phyloP scores from a whole-genome alignment of 2,329 filamentous ascomycete genomes.

The Neopestalotiopsis rosae region DNA sequence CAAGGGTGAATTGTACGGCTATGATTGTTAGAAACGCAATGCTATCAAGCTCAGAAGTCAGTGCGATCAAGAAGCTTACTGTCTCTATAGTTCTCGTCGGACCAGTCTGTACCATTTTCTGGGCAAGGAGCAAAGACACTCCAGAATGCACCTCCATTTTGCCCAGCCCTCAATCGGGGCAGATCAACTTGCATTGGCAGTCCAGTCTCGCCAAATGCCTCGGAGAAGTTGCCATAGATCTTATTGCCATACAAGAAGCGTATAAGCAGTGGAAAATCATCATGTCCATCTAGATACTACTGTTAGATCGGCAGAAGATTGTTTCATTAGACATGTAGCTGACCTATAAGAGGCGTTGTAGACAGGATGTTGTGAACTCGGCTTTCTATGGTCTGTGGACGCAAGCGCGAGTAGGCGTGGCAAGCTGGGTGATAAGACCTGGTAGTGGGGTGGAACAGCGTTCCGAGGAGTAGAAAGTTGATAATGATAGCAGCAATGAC shows the following conservation, averaged over 20 bases:
- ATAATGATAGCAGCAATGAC: conserved; percentile 25
- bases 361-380: conserved; percentile 52
- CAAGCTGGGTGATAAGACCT: conserved; percentile 29
- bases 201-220: conserved; percentile 74
- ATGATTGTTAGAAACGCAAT: conserved; percentile 56
- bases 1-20: conserved; percentile 68
- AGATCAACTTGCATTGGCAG: conserved; percentile 78
- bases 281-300: conserved; percentile 74
- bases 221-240: conserved; percentile 79
- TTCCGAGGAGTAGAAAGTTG: conserved; percentile 28
- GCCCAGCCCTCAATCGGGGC: conserved; percentile 72
- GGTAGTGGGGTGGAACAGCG: conserved; percentile 31
- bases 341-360: conserved; percentile 56
- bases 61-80: conserved; percentile 5
- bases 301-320: conserved; percentile 12
- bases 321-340: neutral
- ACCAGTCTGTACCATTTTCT: conserved; percentile 72
- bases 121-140: conserved; percentile 85
- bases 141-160: conserved; percentile 90
- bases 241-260: conserved; percentile 73
- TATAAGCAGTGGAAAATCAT: conserved; percentile 82
- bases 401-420: conserved; percentile 30
- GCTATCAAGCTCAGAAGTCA: conserved; percentile 10
- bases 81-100: conserved; percentile 68
- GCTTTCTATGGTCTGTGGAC: conserved; percentile 45